A percentile compares a stretch with the other conserved stretches of the same genome.
Conservation (phyloP, 2,329 filamentous ascomycete species). For the Colletotrichum theobromicola region DNA sequence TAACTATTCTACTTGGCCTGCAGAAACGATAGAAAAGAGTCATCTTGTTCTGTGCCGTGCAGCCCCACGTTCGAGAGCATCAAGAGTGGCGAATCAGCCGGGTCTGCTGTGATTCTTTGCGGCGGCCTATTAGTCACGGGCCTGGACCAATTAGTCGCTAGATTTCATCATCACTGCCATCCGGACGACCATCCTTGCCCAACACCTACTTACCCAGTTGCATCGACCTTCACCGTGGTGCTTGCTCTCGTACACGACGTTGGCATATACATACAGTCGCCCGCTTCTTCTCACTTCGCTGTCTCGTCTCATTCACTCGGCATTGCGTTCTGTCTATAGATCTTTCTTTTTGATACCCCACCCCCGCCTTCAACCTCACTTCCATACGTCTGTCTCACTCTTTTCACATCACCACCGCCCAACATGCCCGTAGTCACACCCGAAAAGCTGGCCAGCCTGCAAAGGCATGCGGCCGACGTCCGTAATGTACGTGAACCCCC, state of each 20-base stretch:
- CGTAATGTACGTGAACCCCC: constrained; percentile 72
- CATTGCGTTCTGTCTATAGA: constrained; percentile 15
- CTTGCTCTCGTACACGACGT: neutral
- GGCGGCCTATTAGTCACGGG: constrained; percentile 13
- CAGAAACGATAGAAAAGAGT: neutral
- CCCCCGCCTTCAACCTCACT: neutral
- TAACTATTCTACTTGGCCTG: neutral
- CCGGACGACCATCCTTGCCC: neutral
- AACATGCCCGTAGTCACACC: constrained; percentile 89
- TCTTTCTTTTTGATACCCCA: constrained; percentile 8
- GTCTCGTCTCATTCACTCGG: neutral
- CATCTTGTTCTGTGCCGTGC: neutral
- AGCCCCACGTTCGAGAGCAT: neutral
- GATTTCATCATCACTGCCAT: neutral
- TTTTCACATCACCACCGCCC: neutral
- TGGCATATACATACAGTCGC: neutral
- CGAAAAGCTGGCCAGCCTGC: constrained; percentile 88
- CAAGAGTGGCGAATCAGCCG: constrained; percentile 6
- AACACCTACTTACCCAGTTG: neutral
- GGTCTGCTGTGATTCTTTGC: neutral
- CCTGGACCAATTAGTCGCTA: neutral
- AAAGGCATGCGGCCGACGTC: constrained; percentile 86
- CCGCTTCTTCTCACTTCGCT: neutral
- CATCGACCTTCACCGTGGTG: neutral
- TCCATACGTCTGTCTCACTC: neutral